phyloP scores from a whole-genome alignment of 768 basidiomycete genomes.

The Candolleomyces aberdarensis region DNA sequence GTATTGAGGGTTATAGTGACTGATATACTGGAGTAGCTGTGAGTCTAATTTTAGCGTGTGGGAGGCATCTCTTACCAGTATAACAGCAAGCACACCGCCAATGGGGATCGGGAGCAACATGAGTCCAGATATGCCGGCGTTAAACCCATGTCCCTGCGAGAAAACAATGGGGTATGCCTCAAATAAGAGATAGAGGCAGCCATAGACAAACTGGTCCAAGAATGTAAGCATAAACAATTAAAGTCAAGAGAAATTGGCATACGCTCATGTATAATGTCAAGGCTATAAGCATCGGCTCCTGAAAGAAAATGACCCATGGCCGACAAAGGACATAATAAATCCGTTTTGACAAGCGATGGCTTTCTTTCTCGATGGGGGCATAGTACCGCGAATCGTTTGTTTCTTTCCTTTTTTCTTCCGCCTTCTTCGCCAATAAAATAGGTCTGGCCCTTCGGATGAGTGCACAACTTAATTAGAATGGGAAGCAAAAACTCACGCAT shows the following conservation, averaged over 20 bases:
- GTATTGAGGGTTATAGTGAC: slow-evolving; percentile 49
- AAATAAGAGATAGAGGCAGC: slow-evolving; percentile 59
- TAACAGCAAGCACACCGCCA: slow-evolving; percentile 44
- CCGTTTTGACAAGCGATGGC: slow-evolving; percentile 35
- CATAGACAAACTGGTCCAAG: slow-evolving; percentile 53
- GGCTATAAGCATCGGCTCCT: slow-evolving; percentile 64
- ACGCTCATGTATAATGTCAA: slow-evolving; percentile 63
- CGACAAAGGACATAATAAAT: slow-evolving; percentile 46
- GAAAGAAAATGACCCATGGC: slow-evolving; percentile 62
- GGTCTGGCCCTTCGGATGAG: slow-evolving; percentile 37
- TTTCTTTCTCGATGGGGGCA: slow-evolving; percentile 46
- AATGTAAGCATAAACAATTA: slow-evolving; percentile 1
- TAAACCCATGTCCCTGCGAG: slow-evolving; percentile 48
- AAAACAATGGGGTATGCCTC: slow-evolving; percentile 63
- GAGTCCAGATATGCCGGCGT: slow-evolving; percentile 51
- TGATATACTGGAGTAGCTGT: slow-evolving; percentile 34
- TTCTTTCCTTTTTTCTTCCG: slow-evolving; percentile 45
- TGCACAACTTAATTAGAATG: background rate
- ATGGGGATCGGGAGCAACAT: slow-evolving; percentile 61
- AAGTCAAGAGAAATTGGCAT: slow-evolving; percentile 15
- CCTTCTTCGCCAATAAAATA: slow-evolving; percentile 50
- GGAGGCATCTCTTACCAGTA: slow-evolving; percentile 31
- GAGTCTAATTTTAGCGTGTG: background rate
- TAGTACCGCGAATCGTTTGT: slow-evolving; percentile 51
- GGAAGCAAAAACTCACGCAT: slow-evolving; percentile 34